These are phyloP conservation scores for Yamadazyma atlantica DNA, from an alignment of 1,139 yeast species.

Conservation along the genomic window DNA sequence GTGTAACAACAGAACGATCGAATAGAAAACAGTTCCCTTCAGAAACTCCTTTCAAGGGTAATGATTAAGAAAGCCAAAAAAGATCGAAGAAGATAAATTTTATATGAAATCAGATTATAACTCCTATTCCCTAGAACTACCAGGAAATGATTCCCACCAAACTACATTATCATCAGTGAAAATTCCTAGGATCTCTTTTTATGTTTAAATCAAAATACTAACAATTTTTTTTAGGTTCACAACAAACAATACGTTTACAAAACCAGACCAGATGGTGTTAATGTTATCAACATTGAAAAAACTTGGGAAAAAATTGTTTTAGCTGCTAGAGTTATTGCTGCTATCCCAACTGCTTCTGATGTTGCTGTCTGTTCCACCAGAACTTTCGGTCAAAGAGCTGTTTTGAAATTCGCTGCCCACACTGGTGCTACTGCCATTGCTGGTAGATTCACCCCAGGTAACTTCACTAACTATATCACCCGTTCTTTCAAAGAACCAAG, in stretches of 20 bases:
- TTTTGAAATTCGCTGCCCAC: conserved; percentile 98
- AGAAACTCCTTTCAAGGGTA: too few relatives aligned
- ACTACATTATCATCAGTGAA: too few relatives aligned
- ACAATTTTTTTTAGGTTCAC: conserved; percentile 75
- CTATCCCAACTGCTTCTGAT: conserved; percentile 97
- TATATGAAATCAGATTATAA: too few relatives aligned
- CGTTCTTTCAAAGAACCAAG: conserved; percentile 99
- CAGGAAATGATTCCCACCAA: too few relatives aligned
- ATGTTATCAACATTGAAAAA: conserved; percentile 96
- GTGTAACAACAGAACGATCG: too few relatives aligned
- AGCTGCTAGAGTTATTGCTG: conserved; percentile 99
- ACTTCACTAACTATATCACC: conserved; percentile 99
- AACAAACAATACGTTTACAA: conserved; percentile 99
- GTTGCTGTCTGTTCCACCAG: conserved; percentile 99
- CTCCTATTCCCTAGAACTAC: too few relatives aligned
- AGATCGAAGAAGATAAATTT: too few relatives aligned
- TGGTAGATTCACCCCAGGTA: conserved; percentile 99
- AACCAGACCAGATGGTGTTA: conserved; percentile 99
- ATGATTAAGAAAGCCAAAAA: too few relatives aligned
- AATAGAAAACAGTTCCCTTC: too few relatives aligned
- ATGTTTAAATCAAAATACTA: conserved; percentile 12
- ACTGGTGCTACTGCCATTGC: conserved; percentile 99
- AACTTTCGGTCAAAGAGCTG: conserved; percentile 99
- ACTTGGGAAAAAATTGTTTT: conserved; percentile 99
- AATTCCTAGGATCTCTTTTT: background rate